Conservation (phyloP, 352 stramenopile genomes). For the Phytophthora fragariae region DNA sequence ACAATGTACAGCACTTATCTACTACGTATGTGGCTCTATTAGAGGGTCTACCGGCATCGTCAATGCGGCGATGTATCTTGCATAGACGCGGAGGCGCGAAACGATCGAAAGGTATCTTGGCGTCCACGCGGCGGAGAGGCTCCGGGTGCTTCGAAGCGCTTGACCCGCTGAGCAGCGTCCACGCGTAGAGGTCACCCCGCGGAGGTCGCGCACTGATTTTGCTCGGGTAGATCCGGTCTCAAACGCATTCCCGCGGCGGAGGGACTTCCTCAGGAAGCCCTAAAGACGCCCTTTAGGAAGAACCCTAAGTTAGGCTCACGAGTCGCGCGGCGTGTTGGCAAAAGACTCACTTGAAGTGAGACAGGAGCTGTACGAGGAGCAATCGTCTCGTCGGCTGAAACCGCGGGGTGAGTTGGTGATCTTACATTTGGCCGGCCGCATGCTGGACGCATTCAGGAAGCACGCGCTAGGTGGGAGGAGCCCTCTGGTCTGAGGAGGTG, state of each 20-base stretch:
- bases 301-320: too few species aligned
- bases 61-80: slow-evolving; percentile 2
- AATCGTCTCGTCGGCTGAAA: not conserved
- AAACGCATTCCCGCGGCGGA: not conserved
- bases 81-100: slow-evolving; percentile 5
- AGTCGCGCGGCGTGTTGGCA: not conserved
- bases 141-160: not conserved
- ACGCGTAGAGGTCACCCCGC: not conserved
- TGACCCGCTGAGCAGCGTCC: slow-evolving; percentile 4
- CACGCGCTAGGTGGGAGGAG: slow-evolving; percentile 44
- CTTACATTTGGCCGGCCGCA: slow-evolving; percentile 1
- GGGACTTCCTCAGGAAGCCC: not conserved
- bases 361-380: not conserved
- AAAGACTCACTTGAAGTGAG: not conserved
- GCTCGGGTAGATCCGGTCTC: not conserved
- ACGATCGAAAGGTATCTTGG: slow-evolving; percentile 11
- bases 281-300: too few species aligned
- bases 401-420: not conserved
- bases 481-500: not conserved
- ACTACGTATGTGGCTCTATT: not conserved
- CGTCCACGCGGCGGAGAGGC: not conserved
- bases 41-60: slow-evolving; percentile 8
- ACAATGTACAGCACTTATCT: slow-evolving; percentile 23
- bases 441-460: slow-evolving; percentile 43
- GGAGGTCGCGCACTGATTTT: slow-evolving; percentile 13